Base-by-base conservation (phyloP, 2,329 filamentous ascomycete genomes). In the Fusarium sp. region DNA sequence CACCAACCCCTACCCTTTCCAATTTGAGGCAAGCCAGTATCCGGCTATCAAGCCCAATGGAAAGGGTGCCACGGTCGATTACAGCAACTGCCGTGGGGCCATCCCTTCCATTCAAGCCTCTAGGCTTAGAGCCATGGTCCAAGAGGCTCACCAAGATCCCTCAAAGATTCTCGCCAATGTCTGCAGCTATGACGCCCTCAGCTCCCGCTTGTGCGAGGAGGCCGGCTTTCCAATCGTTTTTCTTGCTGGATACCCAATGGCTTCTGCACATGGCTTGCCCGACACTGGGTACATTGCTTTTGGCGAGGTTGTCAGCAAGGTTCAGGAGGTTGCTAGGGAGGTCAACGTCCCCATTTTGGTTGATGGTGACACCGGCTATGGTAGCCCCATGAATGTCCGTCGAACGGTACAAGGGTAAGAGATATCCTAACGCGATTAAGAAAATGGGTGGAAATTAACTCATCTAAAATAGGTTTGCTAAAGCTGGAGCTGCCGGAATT, bases 231-330 rank as follows among this genome's bases (percentile, higher is more conserved):
- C 81, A 0, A 72, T 83, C 46, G 61, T 83, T 11, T 83, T 83
- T 54, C 71, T 83, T 0, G 76, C 80, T 0, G 81, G 81, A 0
- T 83, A 80, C 58, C 70, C 80, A 0, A 77, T 83, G 14, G 73
- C 82, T 1, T 78, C 75, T 17, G 67, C 79, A 1, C 77, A 78
- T 49, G 79, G 80, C 2, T 72, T 84, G 0, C 82, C 82, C 0
- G 82, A 84, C 62, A 82, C 83, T 1, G 82, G 82, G 2, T 84
- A 84, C 48, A 83, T 84, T 52, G 81, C 82, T 3, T 79, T 83
- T 65, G 74, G 77, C 10, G 82, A 84, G 59, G 78, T 83, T 73
- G 81, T 77, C 44, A 74, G 76, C 15, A 82, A 82, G 67, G 79
- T 84, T 44, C 79, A 82, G 51, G 81, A 84, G 57, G 74, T 74